A percentile compares a stretch with the other conserved stretches of the same genome.
Conservation (phyloP, 2,329 filamentous ascomycete species). For the Stemphylium lycopersici region DNA sequence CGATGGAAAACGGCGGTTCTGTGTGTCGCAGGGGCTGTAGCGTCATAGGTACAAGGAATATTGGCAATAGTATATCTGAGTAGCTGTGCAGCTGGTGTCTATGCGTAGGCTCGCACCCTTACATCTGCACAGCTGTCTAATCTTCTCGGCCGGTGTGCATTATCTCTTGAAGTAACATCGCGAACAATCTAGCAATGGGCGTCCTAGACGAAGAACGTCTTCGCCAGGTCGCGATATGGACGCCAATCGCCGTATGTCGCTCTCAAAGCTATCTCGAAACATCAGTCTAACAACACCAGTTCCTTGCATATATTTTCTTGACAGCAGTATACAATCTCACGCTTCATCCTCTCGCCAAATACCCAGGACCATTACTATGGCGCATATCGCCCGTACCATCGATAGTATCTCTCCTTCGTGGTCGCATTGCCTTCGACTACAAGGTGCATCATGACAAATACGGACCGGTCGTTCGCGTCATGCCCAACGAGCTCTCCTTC, state of each 20-base stretch:
- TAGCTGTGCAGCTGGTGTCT: constrained; percentile 4
- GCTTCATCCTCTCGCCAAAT: constrained; percentile 40
- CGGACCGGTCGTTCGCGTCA: constrained; percentile 44
- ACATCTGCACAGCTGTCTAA: background rate
- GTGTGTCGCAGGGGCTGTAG: constrained; percentile 16
- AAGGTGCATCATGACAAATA: constrained; percentile 41
- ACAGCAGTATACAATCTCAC: constrained; percentile 35
- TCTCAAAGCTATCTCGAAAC: background rate
- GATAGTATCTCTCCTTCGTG: constrained; percentile 33
- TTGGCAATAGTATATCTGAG: constrained; percentile 26
- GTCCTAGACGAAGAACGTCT: constrained; percentile 35
- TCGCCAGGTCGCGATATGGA: constrained; percentile 27
- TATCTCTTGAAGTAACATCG: too few species aligned
- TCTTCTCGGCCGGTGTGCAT: too few species aligned
- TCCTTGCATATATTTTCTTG: constrained; percentile 30
- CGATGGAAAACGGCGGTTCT: constrained; percentile 10
- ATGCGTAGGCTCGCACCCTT: background rate
- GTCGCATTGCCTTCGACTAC: constrained; percentile 41
- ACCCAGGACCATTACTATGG: constrained; percentile 39
- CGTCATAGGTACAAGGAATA: constrained; percentile 26
- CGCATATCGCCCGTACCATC: constrained; percentile 37
- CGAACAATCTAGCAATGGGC: constrained; percentile 24
- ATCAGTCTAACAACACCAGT: constrained; percentile 17
- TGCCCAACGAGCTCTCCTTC: constrained; percentile 44
- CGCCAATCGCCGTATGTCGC: constrained; percentile 31